Evolutionary conservation across 495 filamentous ascomycete species (phyloP), one percentile per base, ranked within the genome.

Genomic region (Aeminium ludgeri): DNA sequence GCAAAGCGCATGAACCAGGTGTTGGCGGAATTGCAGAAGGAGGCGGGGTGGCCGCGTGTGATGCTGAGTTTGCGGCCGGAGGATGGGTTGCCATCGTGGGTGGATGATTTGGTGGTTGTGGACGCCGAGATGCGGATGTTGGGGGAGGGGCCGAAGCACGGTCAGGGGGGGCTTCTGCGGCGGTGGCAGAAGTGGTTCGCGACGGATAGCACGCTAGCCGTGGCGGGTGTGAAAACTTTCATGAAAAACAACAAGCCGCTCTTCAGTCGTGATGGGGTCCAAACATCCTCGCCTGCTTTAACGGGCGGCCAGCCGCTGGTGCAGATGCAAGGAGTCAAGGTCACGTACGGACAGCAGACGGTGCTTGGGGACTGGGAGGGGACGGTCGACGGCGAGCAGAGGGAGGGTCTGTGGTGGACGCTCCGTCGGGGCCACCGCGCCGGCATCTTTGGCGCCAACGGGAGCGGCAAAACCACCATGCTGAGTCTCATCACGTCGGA

Each of bases 401-500:
- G 63, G 31, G 48, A 67, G 1, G 85, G 85, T 1, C 66, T 94
- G 0, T 71, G 74, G 57, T 95, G 89, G 87, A 80, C 66, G 10
- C 74, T 96, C 10, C 71, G 77, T 18, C 72, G 74, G 29, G 86
- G 87, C 3, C 72, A 94, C 50, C 70, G 85, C 45, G 95, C 86
- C 85, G 86, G 78, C 0, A 67, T 96, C 30, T 82, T 96, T 51
- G 89, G 89, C 0, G 74, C 87, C 11, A 95, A 96, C 52, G 89
- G 76, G 38, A 56, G 40, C 10, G 81, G 82, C 7, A 97, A 97
- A 60, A 96, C 89, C 0, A 97, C 89, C 0, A 65, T 97, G 36
- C 68, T 94, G 12, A 89, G 86, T 1, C 65, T 97, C 11, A 80
- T 97, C 46, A 89, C 82, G 28, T 94, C 86, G 2, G 89, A 97